phyloP scores from a whole-genome alignment of 768 basidiomycete species.

The Dacryopinax primogenitus region DNA sequence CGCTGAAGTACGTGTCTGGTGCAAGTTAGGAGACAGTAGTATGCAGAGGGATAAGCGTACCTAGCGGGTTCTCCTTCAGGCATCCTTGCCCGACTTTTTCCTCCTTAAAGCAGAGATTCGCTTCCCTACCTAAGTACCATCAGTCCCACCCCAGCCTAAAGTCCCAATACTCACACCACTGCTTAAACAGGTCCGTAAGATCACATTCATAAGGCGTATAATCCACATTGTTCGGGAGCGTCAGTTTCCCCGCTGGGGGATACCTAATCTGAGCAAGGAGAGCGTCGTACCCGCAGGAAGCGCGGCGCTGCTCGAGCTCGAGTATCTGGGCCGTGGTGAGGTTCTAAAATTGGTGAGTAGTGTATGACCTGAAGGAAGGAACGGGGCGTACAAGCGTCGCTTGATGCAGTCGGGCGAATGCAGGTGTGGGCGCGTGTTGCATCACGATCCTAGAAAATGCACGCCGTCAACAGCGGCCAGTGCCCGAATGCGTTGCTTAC shows the following conservation, averaged over 20 bases:
- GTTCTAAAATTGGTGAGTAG: background rate
- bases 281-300: background rate
- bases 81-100: constrained; percentile 12
- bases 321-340: background rate
- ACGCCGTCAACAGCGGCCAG: background rate
- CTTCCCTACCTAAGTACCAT: background rate
- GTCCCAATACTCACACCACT: background rate
- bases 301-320: constrained; percentile 1
- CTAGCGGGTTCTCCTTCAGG: constrained; percentile 11
- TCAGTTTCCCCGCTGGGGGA: constrained; percentile 8
- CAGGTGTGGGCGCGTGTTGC: background rate
- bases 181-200: constrained; percentile 6
- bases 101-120: background rate
- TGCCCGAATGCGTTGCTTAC: background rate
- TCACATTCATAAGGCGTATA: constrained; percentile 5
- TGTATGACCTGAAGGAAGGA: background rate
- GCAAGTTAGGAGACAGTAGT: background rate
- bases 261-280: constrained; percentile 12
- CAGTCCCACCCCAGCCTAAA: background rate
- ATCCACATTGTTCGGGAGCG: constrained; percentile 10
- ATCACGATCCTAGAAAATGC: background rate
- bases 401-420: background rate
- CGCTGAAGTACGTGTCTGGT: constrained; percentile 8
- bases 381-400: background rate
- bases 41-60: background rate